Percentiles rank a stretch among this genome's conserved stretches.
Evolutionary conservation across 2,329 filamentous ascomycete species (phyloP).

Genomic region (Dryadomyces quercus-mongolicae): DNA sequence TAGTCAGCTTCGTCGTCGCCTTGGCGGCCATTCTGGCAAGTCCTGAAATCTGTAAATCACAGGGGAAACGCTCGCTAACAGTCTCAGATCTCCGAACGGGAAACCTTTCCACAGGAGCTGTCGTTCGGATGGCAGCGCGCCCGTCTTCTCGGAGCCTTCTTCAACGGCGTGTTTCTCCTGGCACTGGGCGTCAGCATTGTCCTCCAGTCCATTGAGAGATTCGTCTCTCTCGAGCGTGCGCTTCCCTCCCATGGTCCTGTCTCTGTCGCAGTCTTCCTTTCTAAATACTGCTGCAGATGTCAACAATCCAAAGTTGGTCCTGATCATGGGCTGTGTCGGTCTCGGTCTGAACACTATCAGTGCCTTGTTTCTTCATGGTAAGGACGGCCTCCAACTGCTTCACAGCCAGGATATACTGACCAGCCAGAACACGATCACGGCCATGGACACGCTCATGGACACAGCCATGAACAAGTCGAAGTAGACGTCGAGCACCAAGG

Average conservation of each 20-base stretch:
- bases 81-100: constrained; percentile 41
- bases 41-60: background rate
- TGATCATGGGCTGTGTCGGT: constrained; percentile 59
- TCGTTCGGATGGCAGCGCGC: constrained; percentile 70
- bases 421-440: background rate
- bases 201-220: constrained; percentile 61
- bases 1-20: constrained; percentile 57
- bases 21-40: constrained; percentile 50
- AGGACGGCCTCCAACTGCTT: too few species aligned
- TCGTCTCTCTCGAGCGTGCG: constrained; percentile 41
- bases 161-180: constrained; percentile 66
- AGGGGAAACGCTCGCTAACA: background rate
- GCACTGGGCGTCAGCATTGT: constrained; percentile 62
- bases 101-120: constrained; percentile 42
- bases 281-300: constrained; percentile 30
- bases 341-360: constrained; percentile 56
- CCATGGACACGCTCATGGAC: constrained; percentile 18
- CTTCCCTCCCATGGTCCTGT: background rate
- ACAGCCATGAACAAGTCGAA: constrained; percentile 12
- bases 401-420: too few species aligned
- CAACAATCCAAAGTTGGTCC: constrained; percentile 50
- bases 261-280: too few species aligned
- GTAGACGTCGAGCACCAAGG: background rate
- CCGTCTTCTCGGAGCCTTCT: constrained; percentile 63
- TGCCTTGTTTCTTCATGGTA: constrained; percentile 52